Percentiles rank a stretch among this genome's conserved stretches.
These are phyloP conservation scores for Diaporthe sp. DNA, from an alignment of 2,329 filamentous ascomycete genomes.

Conservation along the genomic window DNA sequence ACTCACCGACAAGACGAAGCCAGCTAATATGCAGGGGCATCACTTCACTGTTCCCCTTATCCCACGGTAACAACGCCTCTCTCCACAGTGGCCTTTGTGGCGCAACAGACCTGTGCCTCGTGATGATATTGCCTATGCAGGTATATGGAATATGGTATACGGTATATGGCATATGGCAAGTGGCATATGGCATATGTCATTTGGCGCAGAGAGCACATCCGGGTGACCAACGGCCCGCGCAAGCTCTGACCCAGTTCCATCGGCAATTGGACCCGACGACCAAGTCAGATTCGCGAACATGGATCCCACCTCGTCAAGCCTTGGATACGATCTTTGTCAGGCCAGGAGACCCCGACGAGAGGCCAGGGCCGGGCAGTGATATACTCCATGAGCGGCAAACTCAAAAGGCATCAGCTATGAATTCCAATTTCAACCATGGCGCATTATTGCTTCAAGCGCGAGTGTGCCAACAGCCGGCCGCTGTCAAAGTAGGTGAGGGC, in stretches of 20 bases:
- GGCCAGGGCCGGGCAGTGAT: background rate
- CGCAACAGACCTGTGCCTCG: conserved; percentile 6
- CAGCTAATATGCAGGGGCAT: conserved; percentile 12
- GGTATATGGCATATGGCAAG: background rate
- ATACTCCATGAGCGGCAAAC: conserved; percentile 9
- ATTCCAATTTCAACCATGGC: conserved; percentile 5
- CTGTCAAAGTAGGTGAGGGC: conserved; percentile 8
- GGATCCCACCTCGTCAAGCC: conserved; percentile 5
- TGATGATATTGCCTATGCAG: conserved; percentile 5
- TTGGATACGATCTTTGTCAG: background rate
- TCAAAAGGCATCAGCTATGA: background rate
- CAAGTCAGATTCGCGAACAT: conserved; percentile 24
- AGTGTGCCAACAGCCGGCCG: conserved; percentile 4
- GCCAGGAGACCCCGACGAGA: conserved; percentile 19
- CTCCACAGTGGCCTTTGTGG: conserved; percentile 1
- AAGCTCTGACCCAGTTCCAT: conserved; percentile 22
- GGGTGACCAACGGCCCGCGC: background rate
- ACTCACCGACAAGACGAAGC: conserved; percentile 20
- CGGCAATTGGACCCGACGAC: conserved; percentile 7
- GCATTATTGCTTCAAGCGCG: conserved; percentile 4
- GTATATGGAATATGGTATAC: background rate
- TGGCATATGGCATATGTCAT: background rate
- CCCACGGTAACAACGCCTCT: conserved; percentile 25
- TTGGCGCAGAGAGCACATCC: conserved; percentile 1
- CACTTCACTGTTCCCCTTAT: background rate